Percentiles rank a stretch among this genome's conserved stretches.
These are phyloP conservation scores for Hortiboletus flavorubellus DNA, from an alignment of 768 basidiomycete genomes.

Conservation along the genomic window DNA sequence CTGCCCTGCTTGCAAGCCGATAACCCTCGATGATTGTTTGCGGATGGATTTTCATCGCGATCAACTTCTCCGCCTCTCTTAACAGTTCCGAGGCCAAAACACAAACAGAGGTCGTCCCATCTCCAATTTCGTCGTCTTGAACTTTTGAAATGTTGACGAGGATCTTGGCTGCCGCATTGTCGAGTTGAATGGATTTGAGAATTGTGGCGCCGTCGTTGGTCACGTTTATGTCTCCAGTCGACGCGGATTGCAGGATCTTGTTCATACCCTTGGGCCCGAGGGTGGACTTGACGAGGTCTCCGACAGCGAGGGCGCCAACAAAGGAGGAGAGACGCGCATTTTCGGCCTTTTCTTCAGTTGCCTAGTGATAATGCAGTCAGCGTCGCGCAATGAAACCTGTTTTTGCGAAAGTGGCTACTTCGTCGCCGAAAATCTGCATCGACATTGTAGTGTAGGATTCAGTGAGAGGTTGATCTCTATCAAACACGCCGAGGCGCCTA, in stretches of 20 bases:
- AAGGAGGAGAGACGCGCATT: constrained; percentile 98
- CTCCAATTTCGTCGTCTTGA: constrained; percentile 99
- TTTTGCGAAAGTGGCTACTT: constrained; percentile 36
- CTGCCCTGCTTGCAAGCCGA: constrained; percentile 84
- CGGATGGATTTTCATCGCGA: constrained; percentile 90
- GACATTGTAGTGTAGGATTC: constrained; percentile 30
- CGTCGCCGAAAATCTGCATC: constrained; percentile 67
- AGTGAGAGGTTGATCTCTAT: constrained; percentile 1
- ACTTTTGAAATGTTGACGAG: constrained; percentile 99
- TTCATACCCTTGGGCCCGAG: constrained; percentile 99
- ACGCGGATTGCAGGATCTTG: constrained; percentile 94
- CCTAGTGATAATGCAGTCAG: constrained; percentile 39
- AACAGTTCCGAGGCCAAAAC: constrained; percentile 90
- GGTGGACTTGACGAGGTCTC: constrained; percentile 98
- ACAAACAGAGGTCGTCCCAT: constrained; percentile 90
- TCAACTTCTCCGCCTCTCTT: constrained; percentile 93
- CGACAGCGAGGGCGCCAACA: constrained; percentile 94
- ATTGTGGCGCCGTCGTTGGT: constrained; percentile 99
- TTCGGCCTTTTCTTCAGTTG: constrained; percentile 93
- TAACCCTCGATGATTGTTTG: constrained; percentile 98
- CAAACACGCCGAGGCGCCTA: neutral
- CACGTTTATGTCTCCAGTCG: constrained; percentile 89
- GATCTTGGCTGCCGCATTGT: constrained; percentile 99
- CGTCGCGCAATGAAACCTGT: neutral
- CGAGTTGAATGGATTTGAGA: constrained; percentile 93